These are phyloP conservation scores for Geum urbanum DNA, from an alignment of 306 rosid genomes.

Conservation along the genomic window DNA sequence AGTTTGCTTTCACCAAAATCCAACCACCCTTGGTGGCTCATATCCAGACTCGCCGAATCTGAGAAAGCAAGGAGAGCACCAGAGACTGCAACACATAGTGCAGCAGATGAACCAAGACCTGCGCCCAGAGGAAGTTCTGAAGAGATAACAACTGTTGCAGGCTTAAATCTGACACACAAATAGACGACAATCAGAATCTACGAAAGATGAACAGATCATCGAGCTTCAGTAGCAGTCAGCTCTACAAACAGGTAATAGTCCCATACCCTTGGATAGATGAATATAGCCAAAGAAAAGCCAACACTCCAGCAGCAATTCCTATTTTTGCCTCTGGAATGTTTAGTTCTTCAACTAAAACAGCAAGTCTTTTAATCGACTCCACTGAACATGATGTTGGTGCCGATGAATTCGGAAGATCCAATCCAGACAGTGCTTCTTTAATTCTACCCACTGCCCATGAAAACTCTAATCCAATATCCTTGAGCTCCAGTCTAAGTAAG, in stretches of 20 bases:
- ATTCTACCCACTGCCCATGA: conserved; percentile 72
- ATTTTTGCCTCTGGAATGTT: conserved; percentile 61
- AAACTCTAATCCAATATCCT: conserved; percentile 66
- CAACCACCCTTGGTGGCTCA: conserved; percentile 58
- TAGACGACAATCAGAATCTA: conserved; percentile 8
- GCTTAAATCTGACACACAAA: conserved; percentile 59
- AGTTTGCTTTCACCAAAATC: conserved; percentile 55
- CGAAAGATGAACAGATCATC: neutral
- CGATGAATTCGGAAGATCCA: conserved; percentile 32
- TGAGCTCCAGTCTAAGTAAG: conserved; percentile 53
- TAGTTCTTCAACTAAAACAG: conserved; percentile 56
- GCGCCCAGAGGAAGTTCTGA: conserved; percentile 93
- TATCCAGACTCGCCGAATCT: conserved; percentile 52
- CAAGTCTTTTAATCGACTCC: conserved; percentile 53
- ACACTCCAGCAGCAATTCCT: conserved; percentile 66
- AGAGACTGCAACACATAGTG: conserved; percentile 72
- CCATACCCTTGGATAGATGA: conserved; percentile 69
- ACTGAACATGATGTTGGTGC: conserved; percentile 56
- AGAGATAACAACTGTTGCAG: conserved; percentile 65
- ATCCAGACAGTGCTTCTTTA: conserved; percentile 45
- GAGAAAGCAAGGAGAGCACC: conserved; percentile 69
- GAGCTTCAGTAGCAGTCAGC: neutral
- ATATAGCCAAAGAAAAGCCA: conserved; percentile 89
- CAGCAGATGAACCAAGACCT: conserved; percentile 92
- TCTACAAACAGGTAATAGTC: conserved; percentile 8